These are phyloP conservation scores for Termitomyces sp. DNA, from an alignment of 768 basidiomycete genomes.

Conservation along the genomic window DNA sequence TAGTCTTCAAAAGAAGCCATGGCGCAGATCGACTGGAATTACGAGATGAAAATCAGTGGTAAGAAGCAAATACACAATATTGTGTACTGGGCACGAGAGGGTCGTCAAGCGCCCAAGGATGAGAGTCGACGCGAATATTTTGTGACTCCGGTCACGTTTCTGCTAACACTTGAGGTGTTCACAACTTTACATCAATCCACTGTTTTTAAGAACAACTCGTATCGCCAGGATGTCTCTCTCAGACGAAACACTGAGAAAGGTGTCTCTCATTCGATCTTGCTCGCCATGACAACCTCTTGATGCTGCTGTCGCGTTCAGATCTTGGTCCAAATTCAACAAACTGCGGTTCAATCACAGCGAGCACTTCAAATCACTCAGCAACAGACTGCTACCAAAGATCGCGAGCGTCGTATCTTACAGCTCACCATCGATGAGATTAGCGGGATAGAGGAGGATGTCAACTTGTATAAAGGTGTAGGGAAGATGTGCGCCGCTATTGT, in stretches of 20 bases:
- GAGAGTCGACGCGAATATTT: conserved; percentile 19
- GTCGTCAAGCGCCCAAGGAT: conserved; percentile 6
- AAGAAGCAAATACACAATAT: neutral
- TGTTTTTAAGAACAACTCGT: neutral
- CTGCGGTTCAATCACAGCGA: conserved; percentile 80
- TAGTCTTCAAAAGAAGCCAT: conserved; percentile 73
- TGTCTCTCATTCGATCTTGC: conserved; percentile 21
- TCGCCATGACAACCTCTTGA: conserved; percentile 14
- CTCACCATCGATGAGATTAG: conserved; percentile 83
- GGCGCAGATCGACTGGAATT: conserved; percentile 1
- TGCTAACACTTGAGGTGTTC: neutral
- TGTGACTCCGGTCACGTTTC: conserved; percentile 25
- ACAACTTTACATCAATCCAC: neutral
- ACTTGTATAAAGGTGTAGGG: conserved; percentile 91
- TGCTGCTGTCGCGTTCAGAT: conserved; percentile 48
- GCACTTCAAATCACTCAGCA: conserved; percentile 69
- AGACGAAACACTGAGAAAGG: conserved; percentile 51
- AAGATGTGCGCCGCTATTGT: conserved; percentile 70
- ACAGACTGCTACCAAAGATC: conserved; percentile 76
- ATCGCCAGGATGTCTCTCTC: conserved; percentile 20
- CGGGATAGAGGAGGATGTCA: conserved; percentile 64
- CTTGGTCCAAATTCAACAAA: conserved; percentile 87
- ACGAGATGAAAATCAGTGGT: neutral
- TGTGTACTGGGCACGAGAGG: neutral
- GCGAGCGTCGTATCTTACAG: conserved; percentile 85